Evolutionary conservation across 345 rosid genomes (phyloP).

Genomic region (Erysimum cheiranthoides): DNA sequence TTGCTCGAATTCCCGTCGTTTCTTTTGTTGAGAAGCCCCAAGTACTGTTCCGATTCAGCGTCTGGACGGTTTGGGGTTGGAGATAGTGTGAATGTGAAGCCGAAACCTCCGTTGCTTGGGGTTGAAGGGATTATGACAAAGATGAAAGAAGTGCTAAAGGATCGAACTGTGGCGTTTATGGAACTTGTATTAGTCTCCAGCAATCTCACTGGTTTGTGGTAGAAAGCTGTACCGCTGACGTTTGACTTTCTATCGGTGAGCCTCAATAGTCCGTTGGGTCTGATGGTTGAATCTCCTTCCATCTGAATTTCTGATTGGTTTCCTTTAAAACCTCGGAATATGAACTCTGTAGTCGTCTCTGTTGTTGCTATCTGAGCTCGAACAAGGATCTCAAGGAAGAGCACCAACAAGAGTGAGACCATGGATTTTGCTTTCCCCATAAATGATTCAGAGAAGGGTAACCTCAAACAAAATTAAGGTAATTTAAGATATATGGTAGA

Average conservation of each 20-base stretch:
- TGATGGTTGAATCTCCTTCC: conserved; percentile 20
- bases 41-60: conserved; percentile 48
- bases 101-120: conserved; percentile 57
- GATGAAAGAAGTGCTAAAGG: conserved; percentile 60
- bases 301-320: background rate
- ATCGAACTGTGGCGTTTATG: conserved; percentile 29
- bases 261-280: conserved; percentile 38
- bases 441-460: background rate
- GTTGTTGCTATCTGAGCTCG: conserved; percentile 25
- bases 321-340: conserved; percentile 40
- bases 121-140: conserved; percentile 49
- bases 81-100: conserved; percentile 60
- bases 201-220: conserved; percentile 38
- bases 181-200: conserved; percentile 4
- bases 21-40: conserved; percentile 53
- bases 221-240: conserved; percentile 43
- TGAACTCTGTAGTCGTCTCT: conserved; percentile 31
- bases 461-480: conserved; percentile 6
- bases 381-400: conserved; percentile 16
- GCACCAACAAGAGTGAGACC: conserved; percentile 19
- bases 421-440: conserved; percentile 23
- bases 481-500: background rate
- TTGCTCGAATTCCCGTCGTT: conserved; percentile 33
- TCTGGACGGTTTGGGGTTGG: conserved; percentile 50
- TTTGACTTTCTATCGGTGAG: conserved; percentile 30